Evolutionary conservation across 352 stramenopile species (phyloP).

Genomic region (Globisporangium paddicum): DNA sequence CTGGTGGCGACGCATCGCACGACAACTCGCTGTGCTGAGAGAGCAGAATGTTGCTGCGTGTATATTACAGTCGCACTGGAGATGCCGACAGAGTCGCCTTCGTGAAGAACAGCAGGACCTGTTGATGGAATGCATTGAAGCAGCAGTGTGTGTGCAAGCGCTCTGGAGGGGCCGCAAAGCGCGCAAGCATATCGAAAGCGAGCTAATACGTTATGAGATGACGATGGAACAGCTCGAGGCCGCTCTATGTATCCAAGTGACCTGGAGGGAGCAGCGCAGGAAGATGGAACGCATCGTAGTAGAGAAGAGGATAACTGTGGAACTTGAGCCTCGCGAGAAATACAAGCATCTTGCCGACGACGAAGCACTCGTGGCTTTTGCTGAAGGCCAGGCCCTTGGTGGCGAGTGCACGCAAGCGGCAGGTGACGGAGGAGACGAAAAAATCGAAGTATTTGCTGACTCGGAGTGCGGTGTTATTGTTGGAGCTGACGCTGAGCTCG

Average conservation of each 20-base stretch:
- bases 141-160: constrained; percentile 43
- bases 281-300: constrained; percentile 12
- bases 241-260: constrained; percentile 39
- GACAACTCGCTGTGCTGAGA: neutral
- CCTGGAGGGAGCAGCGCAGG: constrained; percentile 27
- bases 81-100: neutral
- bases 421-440: too few species aligned
- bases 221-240: constrained; percentile 23
- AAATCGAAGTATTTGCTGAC: too few species aligned
- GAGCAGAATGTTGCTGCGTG: neutral
- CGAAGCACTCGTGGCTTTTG: too few species aligned
- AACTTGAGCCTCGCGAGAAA: too few species aligned
- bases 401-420: too few species aligned
- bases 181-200: constrained; percentile 14
- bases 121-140: constrained; percentile 16
- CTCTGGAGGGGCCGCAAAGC: constrained; percentile 27
- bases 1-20: constrained; percentile 36
- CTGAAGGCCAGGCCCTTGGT: too few species aligned
- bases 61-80: neutral
- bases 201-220: constrained; percentile 19
- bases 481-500: too few species aligned
- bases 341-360: too few species aligned
- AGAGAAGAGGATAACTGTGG: neutral
- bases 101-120: neutral
- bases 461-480: too few species aligned